phyloP scores from a whole-genome alignment of 169 alveolate species.

The Babesia microti region DNA sequence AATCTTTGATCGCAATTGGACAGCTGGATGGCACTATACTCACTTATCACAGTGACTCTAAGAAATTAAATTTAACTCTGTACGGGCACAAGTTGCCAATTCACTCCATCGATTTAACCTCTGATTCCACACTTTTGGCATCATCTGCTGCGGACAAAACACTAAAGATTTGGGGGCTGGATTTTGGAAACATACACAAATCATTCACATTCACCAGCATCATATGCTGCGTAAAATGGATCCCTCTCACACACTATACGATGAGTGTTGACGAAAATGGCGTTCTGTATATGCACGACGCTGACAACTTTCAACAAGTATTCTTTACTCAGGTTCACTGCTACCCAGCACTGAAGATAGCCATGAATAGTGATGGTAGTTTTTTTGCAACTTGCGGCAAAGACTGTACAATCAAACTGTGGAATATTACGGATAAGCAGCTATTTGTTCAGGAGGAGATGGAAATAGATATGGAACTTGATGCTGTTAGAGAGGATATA shows the following conservation, averaged over 20 bases:
- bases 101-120: constrained; percentile 60
- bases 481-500: constrained; percentile 58
- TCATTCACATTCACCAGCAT: constrained; percentile 24
- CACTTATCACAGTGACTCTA: constrained; percentile 63
- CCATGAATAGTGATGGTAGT: constrained; percentile 33
- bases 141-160: constrained; percentile 70
- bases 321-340: constrained; percentile 48
- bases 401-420: constrained; percentile 56
- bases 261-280: constrained; percentile 25
- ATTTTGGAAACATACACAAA: constrained; percentile 67
- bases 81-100: constrained; percentile 80
- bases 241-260: constrained; percentile 37
- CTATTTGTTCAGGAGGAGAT: constrained; percentile 65
- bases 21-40: constrained; percentile 63
- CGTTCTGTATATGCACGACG: constrained; percentile 61
- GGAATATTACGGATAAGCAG: constrained; percentile 64
- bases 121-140: constrained; percentile 66
- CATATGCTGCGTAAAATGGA: constrained; percentile 8
- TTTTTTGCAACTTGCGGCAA: constrained; percentile 48
- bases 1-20: constrained; percentile 58
- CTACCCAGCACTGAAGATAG: constrained; percentile 32
- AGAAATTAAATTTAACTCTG: constrained; percentile 62
- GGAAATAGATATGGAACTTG: constrained; percentile 66
- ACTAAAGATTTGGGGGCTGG: constrained; percentile 73
- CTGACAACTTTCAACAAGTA: constrained; percentile 49